Percentiles rank a stretch among this genome's conserved stretches.
Evolutionary conservation across 2,329 filamentous ascomycete genomes (phyloP).

Genomic region (Thelonectria olida): DNA sequence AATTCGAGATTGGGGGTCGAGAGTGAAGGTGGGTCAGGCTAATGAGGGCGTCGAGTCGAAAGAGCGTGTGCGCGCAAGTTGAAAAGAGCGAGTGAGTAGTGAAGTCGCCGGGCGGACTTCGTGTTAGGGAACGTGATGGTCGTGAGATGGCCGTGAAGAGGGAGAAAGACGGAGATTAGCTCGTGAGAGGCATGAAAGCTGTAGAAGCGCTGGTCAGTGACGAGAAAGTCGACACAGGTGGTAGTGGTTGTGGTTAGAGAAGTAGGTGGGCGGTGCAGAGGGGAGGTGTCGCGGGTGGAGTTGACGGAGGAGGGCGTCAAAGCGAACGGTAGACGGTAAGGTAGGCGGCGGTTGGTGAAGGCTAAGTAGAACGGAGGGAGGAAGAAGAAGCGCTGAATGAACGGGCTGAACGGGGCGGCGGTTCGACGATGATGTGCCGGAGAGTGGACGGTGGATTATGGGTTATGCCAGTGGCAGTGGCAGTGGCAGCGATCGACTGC

Average conservation of each 20-base stretch:
- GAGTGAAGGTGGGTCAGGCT: slow-evolving; percentile 9
- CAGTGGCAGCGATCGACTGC: slow-evolving; percentile 5
- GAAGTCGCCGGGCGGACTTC: slow-evolving; percentile 7
- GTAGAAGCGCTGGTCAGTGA: slow-evolving; percentile 18
- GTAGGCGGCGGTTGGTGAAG: slow-evolving; percentile 11
- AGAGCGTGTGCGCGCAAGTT: slow-evolving; percentile 29
- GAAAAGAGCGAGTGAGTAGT: slow-evolving; percentile 25
- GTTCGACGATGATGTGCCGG: slow-evolving; percentile 23
- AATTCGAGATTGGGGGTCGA: background rate
- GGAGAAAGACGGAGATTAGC: slow-evolving; percentile 28
- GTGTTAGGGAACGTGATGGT: slow-evolving; percentile 36
- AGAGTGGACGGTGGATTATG: background rate
- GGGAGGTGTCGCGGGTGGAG: slow-evolving; percentile 10
- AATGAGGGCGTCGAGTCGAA: slow-evolving; percentile 22
- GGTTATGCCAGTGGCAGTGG: background rate
- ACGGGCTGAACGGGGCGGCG: slow-evolving; percentile 11
- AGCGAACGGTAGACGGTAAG: background rate
- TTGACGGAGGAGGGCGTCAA: background rate
- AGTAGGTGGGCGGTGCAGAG: slow-evolving; percentile 14
- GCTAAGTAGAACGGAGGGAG: slow-evolving; percentile 3
- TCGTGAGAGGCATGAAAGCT: slow-evolving; percentile 39
- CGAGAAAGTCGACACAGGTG: background rate
- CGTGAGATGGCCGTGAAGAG: slow-evolving; percentile 12
- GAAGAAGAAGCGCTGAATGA: no score
- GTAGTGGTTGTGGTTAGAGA: slow-evolving; percentile 8